These are phyloP conservation scores for Didymosphaeria variabile DNA, from an alignment of 2,329 filamentous ascomycete genomes.

Conservation along the genomic window DNA sequence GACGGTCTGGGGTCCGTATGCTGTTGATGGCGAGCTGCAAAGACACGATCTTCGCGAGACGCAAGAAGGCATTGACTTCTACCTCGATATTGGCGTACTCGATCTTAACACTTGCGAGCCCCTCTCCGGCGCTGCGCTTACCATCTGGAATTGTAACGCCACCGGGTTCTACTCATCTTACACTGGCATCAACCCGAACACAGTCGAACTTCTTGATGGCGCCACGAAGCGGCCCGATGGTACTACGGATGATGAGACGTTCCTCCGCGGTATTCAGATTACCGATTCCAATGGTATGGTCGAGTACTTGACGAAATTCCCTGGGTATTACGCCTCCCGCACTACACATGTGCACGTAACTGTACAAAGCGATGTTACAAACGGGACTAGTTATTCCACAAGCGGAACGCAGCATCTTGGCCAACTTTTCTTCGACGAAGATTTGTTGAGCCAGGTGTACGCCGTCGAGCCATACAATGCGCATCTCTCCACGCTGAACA, in stretches of 20 bases:
- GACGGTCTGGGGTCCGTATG: conserved; percentile 27
- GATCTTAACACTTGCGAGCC: conserved; percentile 48
- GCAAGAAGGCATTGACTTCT: conserved; percentile 56
- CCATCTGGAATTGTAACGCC: conserved; percentile 1
- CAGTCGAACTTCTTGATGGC: conserved; percentile 5
- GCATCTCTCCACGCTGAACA: not conserved
- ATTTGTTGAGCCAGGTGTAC: not conserved
- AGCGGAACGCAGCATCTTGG: not conserved
- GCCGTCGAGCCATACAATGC: not conserved
- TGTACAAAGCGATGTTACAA: not conserved
- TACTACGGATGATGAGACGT: conserved; percentile 7
- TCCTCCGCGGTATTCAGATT: not conserved
- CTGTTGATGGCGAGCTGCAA: conserved; percentile 58
- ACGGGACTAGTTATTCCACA: not conserved
- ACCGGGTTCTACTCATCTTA: conserved; percentile 5
- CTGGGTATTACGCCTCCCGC: not conserved
- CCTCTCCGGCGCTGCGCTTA: not conserved
- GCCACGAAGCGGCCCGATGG: not conserved
- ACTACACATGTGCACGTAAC: conserved; percentile 3
- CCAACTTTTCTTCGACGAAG: not conserved
- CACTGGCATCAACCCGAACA: conserved; percentile 2
- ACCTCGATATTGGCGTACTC: conserved; percentile 60
- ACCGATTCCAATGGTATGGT: not conserved
- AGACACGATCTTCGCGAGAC: conserved; percentile 56
- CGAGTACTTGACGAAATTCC: not conserved